phyloP scores from a whole-genome alignment of 2,329 filamentous ascomycete genomes.

The Pseudocercospora eumusae region DNA sequence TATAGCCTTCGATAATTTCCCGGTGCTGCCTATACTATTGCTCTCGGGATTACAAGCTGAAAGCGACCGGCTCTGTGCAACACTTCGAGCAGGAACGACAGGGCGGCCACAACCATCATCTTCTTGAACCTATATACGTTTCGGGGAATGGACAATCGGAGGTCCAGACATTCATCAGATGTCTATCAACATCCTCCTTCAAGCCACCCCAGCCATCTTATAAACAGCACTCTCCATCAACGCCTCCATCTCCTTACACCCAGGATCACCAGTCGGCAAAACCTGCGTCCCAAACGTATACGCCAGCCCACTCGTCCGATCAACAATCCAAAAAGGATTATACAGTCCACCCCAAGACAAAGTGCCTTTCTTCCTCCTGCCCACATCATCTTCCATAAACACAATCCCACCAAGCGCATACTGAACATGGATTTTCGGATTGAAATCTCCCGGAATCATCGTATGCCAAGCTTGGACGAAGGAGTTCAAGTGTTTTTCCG shows the following conservation, averaged over 20 bases:
- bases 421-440: conserved; percentile 33
- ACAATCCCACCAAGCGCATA: conserved; percentile 50
- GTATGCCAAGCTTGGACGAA: conserved; percentile 37
- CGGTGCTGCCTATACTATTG: neutral
- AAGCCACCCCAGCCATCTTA: conserved; percentile 50
- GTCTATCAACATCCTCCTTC: neutral
- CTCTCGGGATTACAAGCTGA: no score
- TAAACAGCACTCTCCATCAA: conserved; percentile 48
- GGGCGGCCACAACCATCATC: neutral
- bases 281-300: conserved; percentile 49
- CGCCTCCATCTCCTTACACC: conserved; percentile 40
- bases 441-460: conserved; percentile 42
- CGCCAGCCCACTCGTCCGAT: conserved; percentile 45
- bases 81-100: neutral
- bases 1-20: neutral
- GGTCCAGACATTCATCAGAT: neutral
- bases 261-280: conserved; percentile 46
- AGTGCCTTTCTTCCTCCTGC: conserved; percentile 44
- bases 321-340: conserved; percentile 52
- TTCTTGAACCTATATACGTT: neutral
- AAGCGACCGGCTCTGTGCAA: neutral
- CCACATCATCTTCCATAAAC: conserved; percentile 43
- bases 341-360: conserved; percentile 51
- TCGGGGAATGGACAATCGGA: no score
- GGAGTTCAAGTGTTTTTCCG: conserved; percentile 32